Percentiles rank a stretch among this genome's conserved stretches.
These are phyloP conservation scores for Rhodotorula babjevae DNA, from an alignment of 768 basidiomycete species.

Conservation along the genomic window DNA sequence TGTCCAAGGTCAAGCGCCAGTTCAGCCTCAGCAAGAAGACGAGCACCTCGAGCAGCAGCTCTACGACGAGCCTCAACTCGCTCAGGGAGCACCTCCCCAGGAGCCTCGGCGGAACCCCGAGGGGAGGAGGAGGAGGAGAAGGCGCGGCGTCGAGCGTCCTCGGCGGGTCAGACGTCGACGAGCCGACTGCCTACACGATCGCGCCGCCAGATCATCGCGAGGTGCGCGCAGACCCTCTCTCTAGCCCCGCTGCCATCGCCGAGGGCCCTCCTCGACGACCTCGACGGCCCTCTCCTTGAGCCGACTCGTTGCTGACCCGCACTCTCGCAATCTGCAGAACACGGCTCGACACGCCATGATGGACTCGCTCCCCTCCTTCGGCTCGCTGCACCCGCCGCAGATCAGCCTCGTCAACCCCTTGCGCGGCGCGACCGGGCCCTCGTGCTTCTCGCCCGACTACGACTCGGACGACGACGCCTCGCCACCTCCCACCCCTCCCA, in stretches of 20 bases:
- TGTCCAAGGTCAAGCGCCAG: background rate
- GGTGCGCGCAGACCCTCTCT: background rate
- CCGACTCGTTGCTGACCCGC: background rate
- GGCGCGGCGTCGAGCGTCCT: background rate
- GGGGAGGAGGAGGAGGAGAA: background rate
- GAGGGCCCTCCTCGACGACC: too few species aligned
- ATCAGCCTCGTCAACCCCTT: slow-evolving; percentile 7
- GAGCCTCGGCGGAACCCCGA: background rate
- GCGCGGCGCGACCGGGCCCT: background rate
- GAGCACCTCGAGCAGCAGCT: background rate
- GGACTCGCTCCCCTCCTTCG: slow-evolving; percentile 25
- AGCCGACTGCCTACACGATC: slow-evolving; percentile 15
- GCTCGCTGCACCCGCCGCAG: slow-evolving; percentile 13
- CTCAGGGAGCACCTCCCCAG: background rate
- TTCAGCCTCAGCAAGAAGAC: background rate
- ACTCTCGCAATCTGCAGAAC: background rate
- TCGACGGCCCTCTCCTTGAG: too few species aligned
- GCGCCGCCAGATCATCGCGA: slow-evolving; percentile 25
- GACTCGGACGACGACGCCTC: slow-evolving; percentile 18
- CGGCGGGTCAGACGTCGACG: background rate
- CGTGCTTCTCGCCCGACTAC: background rate
- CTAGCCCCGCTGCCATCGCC: too few species aligned
- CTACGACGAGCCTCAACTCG: background rate
- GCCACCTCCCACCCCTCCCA: background rate
- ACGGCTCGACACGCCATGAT: slow-evolving; percentile 22